Base-by-base conservation (phyloP, 2,329 filamentous ascomycete species). In the Cladobotryum mycophilum region DNA sequence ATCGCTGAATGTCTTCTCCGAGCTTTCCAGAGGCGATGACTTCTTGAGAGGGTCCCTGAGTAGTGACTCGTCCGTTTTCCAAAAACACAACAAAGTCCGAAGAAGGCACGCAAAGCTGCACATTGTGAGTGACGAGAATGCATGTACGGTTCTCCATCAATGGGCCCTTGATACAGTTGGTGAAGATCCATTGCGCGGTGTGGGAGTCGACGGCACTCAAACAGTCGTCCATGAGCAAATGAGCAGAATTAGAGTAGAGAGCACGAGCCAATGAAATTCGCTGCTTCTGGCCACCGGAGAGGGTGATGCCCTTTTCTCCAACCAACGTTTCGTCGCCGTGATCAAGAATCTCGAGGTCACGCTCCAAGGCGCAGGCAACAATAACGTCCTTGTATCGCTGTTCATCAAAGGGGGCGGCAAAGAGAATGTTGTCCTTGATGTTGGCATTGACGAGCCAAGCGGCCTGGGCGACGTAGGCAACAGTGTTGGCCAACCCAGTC, bases 111-210 rank as follows among this genome's bases (percentile, higher is more conserved):
- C 89, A 93, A 15, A 99, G 79, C n/a, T 88, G 81, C 25, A 93
- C 81, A 62, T 97, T 99, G 73, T 99, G 93, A 0, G 93, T 96
- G 35, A 99, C 92, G 41, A 99, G 77, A 48, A 99, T 89, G 67
- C 93, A 97, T 25, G 93, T 97, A 40, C 93, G 84, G 62, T 84
- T 78, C 52, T 79, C 73, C 93, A 99, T 97, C 47, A 99, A 71
- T 5, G 89, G 88, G 2, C 93, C 93, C 60, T 85, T 85, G 56
- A 99, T 85, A 53, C 91, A 95, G 68, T 96, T 87, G 64, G 86
- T 87, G 70, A 97, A 97, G 58, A 99, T 97, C 85, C 95, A 96
- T 67, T 96, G 95, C 2, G 91, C 91, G 0, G 93, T 97, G 61
- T 99, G 93, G 3, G 93, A 95, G 67, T 99, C 93, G 34, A 99